These are phyloP conservation scores for Hypsizygus marmoreus DNA, from an alignment of 768 basidiomycete species.

Conservation along the genomic window DNA sequence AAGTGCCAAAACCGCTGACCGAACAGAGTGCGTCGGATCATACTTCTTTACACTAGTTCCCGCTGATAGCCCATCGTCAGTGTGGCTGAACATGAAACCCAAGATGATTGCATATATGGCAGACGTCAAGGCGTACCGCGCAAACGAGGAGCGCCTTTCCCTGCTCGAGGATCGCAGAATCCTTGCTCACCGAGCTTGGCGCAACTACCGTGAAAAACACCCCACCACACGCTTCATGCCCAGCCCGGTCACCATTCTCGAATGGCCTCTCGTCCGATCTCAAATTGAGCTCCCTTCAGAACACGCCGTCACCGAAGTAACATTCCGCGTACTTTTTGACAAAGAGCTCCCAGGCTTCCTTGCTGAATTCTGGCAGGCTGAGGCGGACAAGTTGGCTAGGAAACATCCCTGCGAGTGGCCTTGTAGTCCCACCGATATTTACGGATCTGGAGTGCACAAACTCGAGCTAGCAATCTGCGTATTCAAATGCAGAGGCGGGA, in stretches of 20 bases:
- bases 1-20: constrained; percentile 17
- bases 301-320: background rate
- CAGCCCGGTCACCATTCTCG: constrained; percentile 25
- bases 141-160: constrained; percentile 19
- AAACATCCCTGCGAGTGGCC: background rate
- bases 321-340: background rate
- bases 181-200: constrained; percentile 22
- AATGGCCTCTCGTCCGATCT: constrained; percentile 8
- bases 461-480: constrained; percentile 27
- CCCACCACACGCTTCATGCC: constrained; percentile 22
- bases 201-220: constrained; percentile 19
- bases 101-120: constrained; percentile 29
- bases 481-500: constrained; percentile 25
- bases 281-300: constrained; percentile 20
- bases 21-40: constrained; percentile 16
- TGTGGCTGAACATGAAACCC: constrained; percentile 28
- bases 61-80: constrained; percentile 12
- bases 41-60: background rate
- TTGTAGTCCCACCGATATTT: background rate
- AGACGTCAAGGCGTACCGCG: constrained; percentile 15
- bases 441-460: background rate
- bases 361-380: background rate
- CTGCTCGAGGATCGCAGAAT: constrained; percentile 21
- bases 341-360: background rate
- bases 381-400: background rate